phyloP scores from a whole-genome alignment of 768 basidiomycete species.

The Auriscalpium microsporum region DNA sequence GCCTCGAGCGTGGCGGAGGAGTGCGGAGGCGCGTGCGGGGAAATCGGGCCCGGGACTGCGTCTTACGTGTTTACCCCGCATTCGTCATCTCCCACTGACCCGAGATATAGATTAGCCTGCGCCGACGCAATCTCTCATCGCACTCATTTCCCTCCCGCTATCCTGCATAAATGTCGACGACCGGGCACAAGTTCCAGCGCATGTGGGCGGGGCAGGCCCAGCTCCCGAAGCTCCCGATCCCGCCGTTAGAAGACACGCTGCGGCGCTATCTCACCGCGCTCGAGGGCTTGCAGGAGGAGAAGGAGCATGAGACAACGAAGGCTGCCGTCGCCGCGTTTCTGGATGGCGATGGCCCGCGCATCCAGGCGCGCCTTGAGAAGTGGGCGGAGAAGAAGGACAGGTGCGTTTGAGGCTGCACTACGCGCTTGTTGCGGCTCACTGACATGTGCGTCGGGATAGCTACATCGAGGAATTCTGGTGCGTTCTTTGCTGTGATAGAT shows the following conservation, averaged over 20 bases:
- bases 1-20: too few relatives aligned
- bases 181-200: not conserved
- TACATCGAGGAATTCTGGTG: constrained; percentile 98
- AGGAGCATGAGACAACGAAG: constrained; percentile 71
- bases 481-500: constrained; percentile 13
- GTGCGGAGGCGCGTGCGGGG: not conserved
- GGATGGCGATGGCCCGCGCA: constrained; percentile 64
- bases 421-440: not conserved
- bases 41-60: not conserved
- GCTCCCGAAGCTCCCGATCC: constrained; percentile 88
- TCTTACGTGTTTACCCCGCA: not conserved
- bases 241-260: constrained; percentile 81
- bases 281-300: constrained; percentile 72
- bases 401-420: constrained; percentile 29
- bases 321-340: constrained; percentile 74
- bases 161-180: not conserved
- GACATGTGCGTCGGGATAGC: constrained; percentile 28
- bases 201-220: constrained; percentile 57
- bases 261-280: constrained; percentile 75
- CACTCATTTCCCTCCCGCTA: not conserved
- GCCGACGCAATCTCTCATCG: not conserved
- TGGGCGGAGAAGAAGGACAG: constrained; percentile 70
- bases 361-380: constrained; percentile 68
- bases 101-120: too few relatives aligned
- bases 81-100: not conserved